Percentiles rank a stretch among this genome's conserved stretches.
These are phyloP conservation scores for Kazachstania viticola DNA, from an alignment of 805 yeast species.

Conservation along the genomic window DNA sequence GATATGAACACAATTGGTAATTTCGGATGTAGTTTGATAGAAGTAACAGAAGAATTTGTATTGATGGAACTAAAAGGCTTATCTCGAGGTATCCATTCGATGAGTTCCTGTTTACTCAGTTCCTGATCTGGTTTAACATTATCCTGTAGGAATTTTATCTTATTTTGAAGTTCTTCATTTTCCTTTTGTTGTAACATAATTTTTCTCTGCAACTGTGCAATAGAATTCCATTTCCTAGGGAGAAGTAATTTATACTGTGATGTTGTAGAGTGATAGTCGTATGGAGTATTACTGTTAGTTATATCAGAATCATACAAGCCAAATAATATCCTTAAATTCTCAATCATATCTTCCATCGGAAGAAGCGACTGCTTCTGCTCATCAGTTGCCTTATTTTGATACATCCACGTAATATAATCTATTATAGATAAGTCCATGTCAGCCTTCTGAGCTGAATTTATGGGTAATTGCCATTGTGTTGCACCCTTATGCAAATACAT, in stretches of 20 bases:
- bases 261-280: too few species aligned
- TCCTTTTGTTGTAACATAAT: slow-evolving; percentile 61
- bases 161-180: slow-evolving; percentile 36
- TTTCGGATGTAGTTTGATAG: slow-evolving; percentile 64
- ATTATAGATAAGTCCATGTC: slow-evolving; percentile 9
- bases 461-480: slow-evolving; percentile 7
- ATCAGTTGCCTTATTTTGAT: too few species aligned
- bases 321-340: slow-evolving; percentile 2
- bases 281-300: too few species aligned
- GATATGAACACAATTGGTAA: slow-evolving; percentile 56
- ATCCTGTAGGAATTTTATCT: slow-evolving; percentile 21
- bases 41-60: slow-evolving; percentile 49
- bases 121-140: not conserved
- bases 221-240: slow-evolving; percentile 74
- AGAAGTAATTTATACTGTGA: slow-evolving; percentile 7
- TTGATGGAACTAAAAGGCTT: slow-evolving; percentile 37
- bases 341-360: not conserved
- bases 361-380: not conserved
- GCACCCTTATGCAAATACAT: too few species aligned
- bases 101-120: slow-evolving; percentile 8
- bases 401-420: slow-evolving; percentile 10
- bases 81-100: slow-evolving; percentile 50
- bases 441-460: slow-evolving; percentile 7
- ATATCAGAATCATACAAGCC: too few species aligned
- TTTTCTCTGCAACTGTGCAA: slow-evolving; percentile 64